phyloP scores from a whole-genome alignment of 2,329 filamentous ascomycete species.

The Diplodia corticola region DNA sequence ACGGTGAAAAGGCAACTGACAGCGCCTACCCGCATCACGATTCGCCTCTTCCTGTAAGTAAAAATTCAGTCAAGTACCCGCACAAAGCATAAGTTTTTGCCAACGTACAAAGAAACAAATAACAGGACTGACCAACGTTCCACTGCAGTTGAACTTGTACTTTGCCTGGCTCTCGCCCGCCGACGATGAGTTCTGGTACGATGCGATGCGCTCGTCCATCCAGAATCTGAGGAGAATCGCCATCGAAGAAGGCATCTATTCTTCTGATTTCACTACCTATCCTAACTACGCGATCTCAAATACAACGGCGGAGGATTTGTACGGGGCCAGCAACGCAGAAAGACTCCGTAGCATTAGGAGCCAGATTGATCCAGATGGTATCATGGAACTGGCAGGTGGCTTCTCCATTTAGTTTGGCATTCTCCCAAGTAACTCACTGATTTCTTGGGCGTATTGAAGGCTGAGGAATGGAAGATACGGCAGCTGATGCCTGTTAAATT shows the following conservation, averaged over 20 bases:
- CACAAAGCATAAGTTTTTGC: background rate
- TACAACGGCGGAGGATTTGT: background rate
- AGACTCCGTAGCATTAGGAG: background rate
- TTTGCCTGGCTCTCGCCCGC: background rate
- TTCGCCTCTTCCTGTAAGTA: constrained; percentile 4
- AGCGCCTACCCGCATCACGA: background rate
- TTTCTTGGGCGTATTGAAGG: background rate
- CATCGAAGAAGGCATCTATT: background rate
- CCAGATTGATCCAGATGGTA: background rate
- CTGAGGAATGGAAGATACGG: too few relatives aligned
- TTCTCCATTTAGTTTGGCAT: background rate
- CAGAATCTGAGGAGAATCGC: background rate
- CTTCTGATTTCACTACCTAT: background rate
- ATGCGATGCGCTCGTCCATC: background rate
- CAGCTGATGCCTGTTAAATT: too few relatives aligned
- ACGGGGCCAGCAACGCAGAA: background rate
- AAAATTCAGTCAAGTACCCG: too few relatives aligned
- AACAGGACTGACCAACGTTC: background rate
- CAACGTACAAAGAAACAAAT: background rate
- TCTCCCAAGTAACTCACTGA: background rate
- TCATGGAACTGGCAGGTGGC: background rate
- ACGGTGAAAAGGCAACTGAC: background rate
- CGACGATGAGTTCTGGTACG: constrained; percentile 7
- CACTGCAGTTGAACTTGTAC: background rate
- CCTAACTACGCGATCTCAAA: constrained; percentile 6